Conservation (phyloP, 805 yeast genomes). For the Metschnikowia santaceciliae region DNA sequence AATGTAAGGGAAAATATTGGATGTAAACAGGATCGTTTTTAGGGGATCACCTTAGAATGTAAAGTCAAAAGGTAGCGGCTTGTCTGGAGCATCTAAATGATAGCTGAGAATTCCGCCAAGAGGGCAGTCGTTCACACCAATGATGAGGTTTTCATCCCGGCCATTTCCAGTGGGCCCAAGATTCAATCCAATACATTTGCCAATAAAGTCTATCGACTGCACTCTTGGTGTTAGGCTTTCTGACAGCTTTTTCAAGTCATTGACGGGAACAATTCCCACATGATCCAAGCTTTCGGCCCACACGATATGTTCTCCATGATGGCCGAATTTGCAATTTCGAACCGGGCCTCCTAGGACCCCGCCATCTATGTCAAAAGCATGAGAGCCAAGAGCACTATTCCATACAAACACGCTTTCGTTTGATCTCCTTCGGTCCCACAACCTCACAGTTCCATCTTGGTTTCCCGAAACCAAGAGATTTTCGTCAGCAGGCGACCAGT, state of each 20-base stretch:
- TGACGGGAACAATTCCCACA: slow-evolving; percentile 45
- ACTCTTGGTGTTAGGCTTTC: slow-evolving; percentile 19
- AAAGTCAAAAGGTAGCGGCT: slow-evolving; percentile 41
- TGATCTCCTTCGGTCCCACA: slow-evolving; percentile 48
- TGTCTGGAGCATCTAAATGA: slow-evolving; percentile 31
- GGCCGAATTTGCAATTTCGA: slow-evolving; percentile 49
- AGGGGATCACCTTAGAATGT: slow-evolving; percentile 13
- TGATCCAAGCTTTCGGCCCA: slow-evolving; percentile 62
- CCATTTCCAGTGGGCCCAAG: slow-evolving; percentile 42
- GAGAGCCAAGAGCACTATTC: slow-evolving; percentile 33
- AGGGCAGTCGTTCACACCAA: slow-evolving; percentile 53
- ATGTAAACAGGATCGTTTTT: no score
- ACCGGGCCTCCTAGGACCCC: slow-evolving; percentile 43
- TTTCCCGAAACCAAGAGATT: slow-evolving; percentile 50
- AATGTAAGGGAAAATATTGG: no score
- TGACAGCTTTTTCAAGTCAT: slow-evolving; percentile 20
- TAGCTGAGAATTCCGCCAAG: slow-evolving; percentile 57
- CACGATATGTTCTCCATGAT: slow-evolving; percentile 41
- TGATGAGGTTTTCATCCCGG: slow-evolving; percentile 44
- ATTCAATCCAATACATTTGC: slow-evolving; percentile 55
- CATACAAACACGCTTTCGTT: slow-evolving; percentile 26
- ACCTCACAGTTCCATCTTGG: slow-evolving; percentile 55
- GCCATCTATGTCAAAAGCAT: slow-evolving; percentile 14
- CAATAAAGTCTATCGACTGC: slow-evolving; percentile 53
- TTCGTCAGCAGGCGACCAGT: slow-evolving; percentile 47